Conservation (phyloP, 2,329 filamentous ascomycete genomes). For the Aspergillus vadensis region DNA sequence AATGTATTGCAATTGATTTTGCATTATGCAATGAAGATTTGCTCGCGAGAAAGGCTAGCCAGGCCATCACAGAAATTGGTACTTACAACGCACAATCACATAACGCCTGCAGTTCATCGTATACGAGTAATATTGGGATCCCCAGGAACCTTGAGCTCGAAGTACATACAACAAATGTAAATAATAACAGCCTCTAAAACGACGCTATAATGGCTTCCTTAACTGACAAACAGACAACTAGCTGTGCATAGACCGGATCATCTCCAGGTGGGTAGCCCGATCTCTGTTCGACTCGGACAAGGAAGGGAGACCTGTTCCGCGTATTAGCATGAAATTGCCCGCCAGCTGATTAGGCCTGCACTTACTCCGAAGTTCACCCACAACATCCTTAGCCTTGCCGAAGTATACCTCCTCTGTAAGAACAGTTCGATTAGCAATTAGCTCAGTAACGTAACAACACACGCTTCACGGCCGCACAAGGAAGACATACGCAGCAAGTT, state of each 20-base stretch:
- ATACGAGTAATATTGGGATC: conserved; percentile 12
- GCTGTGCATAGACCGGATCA: conserved; percentile 67
- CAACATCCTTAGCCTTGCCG: conserved; percentile 97
- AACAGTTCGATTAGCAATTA: conserved; percentile 18
- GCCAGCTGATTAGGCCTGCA: conserved; percentile 1
- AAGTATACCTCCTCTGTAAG: conserved; percentile 88
- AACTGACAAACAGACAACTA: conserved; percentile 23
- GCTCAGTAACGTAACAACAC: not conserved
- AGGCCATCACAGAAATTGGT: not conserved
- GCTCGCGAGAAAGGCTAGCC: not conserved
- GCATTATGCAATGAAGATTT: too few relatives aligned
- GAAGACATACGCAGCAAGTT: conserved; percentile 71
- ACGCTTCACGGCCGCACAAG: not conserved
- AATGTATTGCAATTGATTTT: not conserved
- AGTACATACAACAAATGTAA: conserved; percentile 20
- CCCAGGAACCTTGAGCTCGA: conserved; percentile 18
- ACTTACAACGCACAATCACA: not conserved
- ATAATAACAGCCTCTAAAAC: conserved; percentile 1
- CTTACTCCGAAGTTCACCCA: conserved; percentile 86
- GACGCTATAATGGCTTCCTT: not conserved
- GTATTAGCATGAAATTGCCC: conserved; percentile 16
- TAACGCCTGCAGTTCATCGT: not conserved
- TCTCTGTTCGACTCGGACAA: conserved; percentile 84
- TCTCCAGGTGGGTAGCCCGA: conserved; percentile 80
- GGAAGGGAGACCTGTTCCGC: conserved; percentile 62